These are phyloP conservation scores for Metarhizium robertsii DNA, from an alignment of 2,329 filamentous ascomycete genomes.

Conservation along the genomic window DNA sequence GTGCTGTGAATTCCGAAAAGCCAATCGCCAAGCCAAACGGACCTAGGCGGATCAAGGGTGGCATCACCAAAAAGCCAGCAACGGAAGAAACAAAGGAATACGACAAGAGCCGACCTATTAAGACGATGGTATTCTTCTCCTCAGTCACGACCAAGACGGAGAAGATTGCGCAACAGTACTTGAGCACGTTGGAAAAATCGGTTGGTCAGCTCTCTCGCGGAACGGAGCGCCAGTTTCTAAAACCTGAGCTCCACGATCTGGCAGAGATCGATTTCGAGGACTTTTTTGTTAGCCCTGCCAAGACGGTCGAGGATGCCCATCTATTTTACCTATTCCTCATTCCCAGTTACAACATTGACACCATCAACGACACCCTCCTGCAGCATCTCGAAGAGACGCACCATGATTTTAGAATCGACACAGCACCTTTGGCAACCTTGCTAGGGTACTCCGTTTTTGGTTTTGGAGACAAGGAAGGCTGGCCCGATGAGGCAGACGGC, in stretches of 20 bases:
- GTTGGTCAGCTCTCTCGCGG: conserved; percentile 39
- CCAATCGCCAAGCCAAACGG: conserved; percentile 25
- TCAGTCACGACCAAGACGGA: conserved; percentile 81
- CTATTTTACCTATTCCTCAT: conserved; percentile 78
- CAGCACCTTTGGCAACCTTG: conserved; percentile 64
- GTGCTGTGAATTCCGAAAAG: conserved; percentile 12
- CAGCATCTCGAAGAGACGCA: conserved; percentile 86
- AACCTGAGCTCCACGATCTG: conserved; percentile 64
- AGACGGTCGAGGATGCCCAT: conserved; percentile 43
- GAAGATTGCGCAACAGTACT: conserved; percentile 56
- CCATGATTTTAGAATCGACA: conserved; percentile 94
- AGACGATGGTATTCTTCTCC: conserved; percentile 79
- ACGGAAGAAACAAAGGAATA: conserved; percentile 15
- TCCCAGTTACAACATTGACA: conserved; percentile 93
- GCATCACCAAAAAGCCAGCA: conserved; percentile 22
- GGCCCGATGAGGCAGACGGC: conserved; percentile 82
- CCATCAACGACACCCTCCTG: conserved; percentile 78
- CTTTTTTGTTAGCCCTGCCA: conserved; percentile 74
- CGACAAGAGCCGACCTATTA: conserved; percentile 40
- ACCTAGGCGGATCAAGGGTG: conserved; percentile 41
- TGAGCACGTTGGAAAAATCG: conserved; percentile 41
- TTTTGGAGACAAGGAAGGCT: conserved; percentile 82
- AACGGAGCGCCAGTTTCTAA: conserved; percentile 31
- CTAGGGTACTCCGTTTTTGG: conserved; percentile 91
- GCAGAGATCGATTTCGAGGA: conserved; percentile 88